These are phyloP conservation scores for Carex scoparia DNA, from an alignment of 176 grass and related monocot species.

Conservation along the genomic window DNA sequence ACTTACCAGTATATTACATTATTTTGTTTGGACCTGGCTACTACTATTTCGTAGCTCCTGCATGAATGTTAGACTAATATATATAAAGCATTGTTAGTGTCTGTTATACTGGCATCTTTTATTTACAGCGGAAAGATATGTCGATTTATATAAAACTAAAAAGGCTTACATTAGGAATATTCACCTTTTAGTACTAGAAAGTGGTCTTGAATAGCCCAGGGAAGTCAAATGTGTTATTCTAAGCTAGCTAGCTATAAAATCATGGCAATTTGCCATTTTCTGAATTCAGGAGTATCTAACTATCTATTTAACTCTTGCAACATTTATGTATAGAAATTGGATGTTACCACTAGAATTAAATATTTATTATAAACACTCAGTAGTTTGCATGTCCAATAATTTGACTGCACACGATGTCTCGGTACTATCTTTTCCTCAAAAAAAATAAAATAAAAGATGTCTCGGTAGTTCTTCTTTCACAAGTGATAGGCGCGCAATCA, in stretches of 20 bases:
- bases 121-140: not conserved
- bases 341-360: too few relatives aligned
- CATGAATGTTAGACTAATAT: not conserved
- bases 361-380: too few relatives aligned
- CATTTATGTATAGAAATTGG: not conserved
- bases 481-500: not conserved
- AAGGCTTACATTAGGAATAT: not conserved
- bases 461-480: not conserved
- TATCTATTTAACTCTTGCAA: not conserved
- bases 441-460: too few relatives aligned
- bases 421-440: not conserved
- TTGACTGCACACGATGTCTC: not conserved
- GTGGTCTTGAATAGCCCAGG: not conserved
- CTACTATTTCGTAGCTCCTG: not conserved
- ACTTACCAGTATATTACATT: not conserved
- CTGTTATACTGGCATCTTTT: not conserved
- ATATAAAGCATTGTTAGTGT: not conserved
- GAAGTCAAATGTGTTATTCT: not conserved
- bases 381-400: too few relatives aligned
- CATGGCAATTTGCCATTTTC: not conserved
- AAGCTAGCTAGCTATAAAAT: not conserved
- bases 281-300: not conserved
- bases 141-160: not conserved
- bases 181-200: conserved; percentile 3
- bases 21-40: not conserved